These are phyloP conservation scores for Hygrocybe coccinea DNA, from an alignment of 768 basidiomycete species.

Conservation along the genomic window DNA sequence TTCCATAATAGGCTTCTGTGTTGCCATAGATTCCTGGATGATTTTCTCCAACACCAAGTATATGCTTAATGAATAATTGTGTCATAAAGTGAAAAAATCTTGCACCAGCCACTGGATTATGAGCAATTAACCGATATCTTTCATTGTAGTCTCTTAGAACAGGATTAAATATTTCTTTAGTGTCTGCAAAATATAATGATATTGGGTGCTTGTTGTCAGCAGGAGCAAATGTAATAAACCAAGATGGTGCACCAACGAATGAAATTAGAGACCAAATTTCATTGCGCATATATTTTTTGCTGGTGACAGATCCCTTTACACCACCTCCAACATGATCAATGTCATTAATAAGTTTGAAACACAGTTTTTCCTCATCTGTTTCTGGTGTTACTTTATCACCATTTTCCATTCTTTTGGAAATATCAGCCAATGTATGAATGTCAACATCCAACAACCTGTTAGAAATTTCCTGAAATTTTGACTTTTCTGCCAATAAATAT, in stretches of 20 bases:
- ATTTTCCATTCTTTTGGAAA: no score
- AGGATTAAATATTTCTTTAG: constrained; percentile 9
- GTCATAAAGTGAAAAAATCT: constrained; percentile 25
- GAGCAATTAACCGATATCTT: constrained; percentile 8
- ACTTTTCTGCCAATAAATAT: no score
- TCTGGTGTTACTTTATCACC: no score
- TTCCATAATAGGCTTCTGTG: constrained; percentile 27
- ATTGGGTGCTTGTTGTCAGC: constrained; percentile 5
- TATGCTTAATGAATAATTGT: constrained; percentile 21
- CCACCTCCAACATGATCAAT: no score
- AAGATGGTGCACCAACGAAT: constrained; percentile 4
- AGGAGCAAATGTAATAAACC: constrained; percentile 11
- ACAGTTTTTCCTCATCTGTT: no score
- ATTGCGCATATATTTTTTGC: no score
- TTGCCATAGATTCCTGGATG: not conserved
- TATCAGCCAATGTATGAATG: no score
- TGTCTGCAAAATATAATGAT: constrained; percentile 2
- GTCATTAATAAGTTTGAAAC: no score
- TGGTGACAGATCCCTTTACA: no score
- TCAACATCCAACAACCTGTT: no score
- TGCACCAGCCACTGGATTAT: constrained; percentile 27
- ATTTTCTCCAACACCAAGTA: not conserved
- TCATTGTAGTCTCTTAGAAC: constrained; percentile 8
- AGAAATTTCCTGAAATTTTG: no score
- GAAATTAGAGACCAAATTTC: constrained; percentile 8